These are phyloP conservation scores for Tolypocladium ovalisporum DNA, from an alignment of 2,329 filamentous ascomycete species.

Conservation along the genomic window DNA sequence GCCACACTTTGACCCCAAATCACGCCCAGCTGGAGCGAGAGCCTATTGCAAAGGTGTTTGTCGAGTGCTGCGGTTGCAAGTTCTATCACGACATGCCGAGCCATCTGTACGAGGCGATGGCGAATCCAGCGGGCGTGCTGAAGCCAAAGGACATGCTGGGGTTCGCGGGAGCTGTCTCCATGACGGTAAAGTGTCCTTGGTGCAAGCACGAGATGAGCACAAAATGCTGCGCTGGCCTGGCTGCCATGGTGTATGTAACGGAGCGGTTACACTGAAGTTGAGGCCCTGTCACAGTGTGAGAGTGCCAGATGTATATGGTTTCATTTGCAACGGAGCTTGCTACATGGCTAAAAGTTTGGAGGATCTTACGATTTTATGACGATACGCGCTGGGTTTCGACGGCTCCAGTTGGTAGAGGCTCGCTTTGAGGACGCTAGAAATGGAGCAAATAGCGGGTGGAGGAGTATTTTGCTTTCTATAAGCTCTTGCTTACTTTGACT, in stretches of 20 bases:
- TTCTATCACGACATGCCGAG: conserved; percentile 57
- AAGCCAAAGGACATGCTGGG: conserved; percentile 35
- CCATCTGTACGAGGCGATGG: conserved; percentile 54
- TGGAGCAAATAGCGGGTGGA: not conserved
- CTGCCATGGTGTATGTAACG: conserved; percentile 54
- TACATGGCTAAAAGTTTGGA: not conserved
- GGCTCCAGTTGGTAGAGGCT: not conserved
- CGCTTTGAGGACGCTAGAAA: not conserved
- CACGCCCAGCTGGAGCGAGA: conserved; percentile 15
- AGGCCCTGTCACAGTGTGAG: no score
- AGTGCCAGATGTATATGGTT: not conserved
- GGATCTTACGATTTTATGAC: not conserved
- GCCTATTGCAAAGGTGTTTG: conserved; percentile 50
- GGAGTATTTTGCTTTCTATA: not conserved
- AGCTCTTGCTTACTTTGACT: not conserved
- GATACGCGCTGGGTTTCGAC: not conserved
- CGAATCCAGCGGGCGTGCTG: conserved; percentile 43
- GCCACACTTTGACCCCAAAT: conserved; percentile 3
- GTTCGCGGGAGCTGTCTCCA: conserved; percentile 45
- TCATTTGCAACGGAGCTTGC: not conserved
- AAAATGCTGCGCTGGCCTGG: conserved; percentile 57
- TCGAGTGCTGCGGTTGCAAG: conserved; percentile 53
- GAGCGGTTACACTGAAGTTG: conserved; percentile 45
- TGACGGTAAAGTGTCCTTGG: conserved; percentile 60
- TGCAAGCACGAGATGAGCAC: conserved; percentile 61